phyloP scores from a whole-genome alignment of 176 grass and related monocot species.

The Carex pumila region DNA sequence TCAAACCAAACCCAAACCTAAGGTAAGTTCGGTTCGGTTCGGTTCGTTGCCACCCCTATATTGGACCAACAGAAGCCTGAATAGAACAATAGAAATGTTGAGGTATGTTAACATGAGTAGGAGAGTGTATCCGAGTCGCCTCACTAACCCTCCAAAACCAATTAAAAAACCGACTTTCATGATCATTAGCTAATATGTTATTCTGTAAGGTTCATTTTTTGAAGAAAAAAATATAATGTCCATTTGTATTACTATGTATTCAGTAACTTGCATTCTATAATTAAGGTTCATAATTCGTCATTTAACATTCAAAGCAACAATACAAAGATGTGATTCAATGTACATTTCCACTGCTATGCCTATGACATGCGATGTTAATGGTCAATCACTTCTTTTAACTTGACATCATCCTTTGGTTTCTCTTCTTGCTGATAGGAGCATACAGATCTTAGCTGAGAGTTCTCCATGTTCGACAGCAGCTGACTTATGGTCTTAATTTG shows the following conservation, averaged over 20 bases:
- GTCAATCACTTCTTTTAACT: constrained; percentile 11
- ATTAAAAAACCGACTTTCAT: not conserved
- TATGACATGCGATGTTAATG: not conserved
- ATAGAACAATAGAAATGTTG: too few species aligned
- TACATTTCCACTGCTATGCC: not conserved
- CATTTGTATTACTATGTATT: too few species aligned
- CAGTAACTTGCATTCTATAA: not conserved
- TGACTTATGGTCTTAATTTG: constrained; percentile 73
- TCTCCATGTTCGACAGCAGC: constrained; percentile 77
- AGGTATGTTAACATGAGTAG: not conserved
- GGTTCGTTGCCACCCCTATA: too few species aligned
- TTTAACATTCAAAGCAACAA: not conserved
- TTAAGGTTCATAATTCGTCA: not conserved
- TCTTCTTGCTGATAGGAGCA: constrained; percentile 1
- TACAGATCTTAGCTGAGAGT: constrained; percentile 46
- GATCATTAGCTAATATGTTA: not conserved
- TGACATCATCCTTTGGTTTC: constrained; percentile 15
- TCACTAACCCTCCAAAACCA: too few species aligned
- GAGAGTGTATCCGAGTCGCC: too few species aligned
- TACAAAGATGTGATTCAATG: not conserved
- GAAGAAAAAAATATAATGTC: too few species aligned
- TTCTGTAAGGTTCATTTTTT: not conserved
- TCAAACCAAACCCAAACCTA: too few species aligned
- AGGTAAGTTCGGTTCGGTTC: too few species aligned
- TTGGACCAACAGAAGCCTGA: not conserved